Evolutionary conservation across 2,329 filamentous ascomycete species (phyloP), one percentile per base, ranked within the genome.

Genomic region (Phialophora macrospora): DNA sequence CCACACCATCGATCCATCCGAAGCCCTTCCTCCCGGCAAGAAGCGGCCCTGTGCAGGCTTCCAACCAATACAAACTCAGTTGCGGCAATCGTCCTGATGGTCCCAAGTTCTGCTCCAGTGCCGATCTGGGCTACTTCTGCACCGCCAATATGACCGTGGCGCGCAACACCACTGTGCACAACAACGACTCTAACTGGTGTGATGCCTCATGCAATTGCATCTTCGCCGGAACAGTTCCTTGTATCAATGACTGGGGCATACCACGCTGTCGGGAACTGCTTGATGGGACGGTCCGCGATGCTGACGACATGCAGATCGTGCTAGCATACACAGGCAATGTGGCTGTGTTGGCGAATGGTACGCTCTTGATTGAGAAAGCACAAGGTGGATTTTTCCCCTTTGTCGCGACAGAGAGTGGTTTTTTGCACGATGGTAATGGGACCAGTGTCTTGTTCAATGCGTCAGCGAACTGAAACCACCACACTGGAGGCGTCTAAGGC

Each of bases 201-300:
- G 59, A 65, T 38, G 57, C 28, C n/a, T 65, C 61, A 26, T 65
- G 63, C 55, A 58, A n/a, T 44, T 65, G 63, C 22, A 65, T 65
- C 46, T 65, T 62, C 54, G 34, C 32, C 17, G 9, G 52, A n/a
- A 52, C 59, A 4, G 34, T 62, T n/a, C 44, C 58, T 22, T 65
- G 63, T 28, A 51, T 65, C 41, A 65, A 62, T 52, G 52, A 54
- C 14, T 65, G 63, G 63, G 62, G 57, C 30, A 38, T 65, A 22
- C 63, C 63, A 17, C 26, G 38, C 14, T 65, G 63, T 56, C 63
- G 56, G 14, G 63, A 65, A 38, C 20, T 57, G 30, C 14, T 32
- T 24, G 63, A 65, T 55, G 63, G 63, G 3, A 65, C 58, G 12
- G 46, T 65, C 32, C 63, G 63, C 3, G 58, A 61, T 34, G 63